Evolutionary conservation across 2,329 filamentous ascomycete species (phyloP).

Genomic region (Xylariaceae sp.): DNA sequence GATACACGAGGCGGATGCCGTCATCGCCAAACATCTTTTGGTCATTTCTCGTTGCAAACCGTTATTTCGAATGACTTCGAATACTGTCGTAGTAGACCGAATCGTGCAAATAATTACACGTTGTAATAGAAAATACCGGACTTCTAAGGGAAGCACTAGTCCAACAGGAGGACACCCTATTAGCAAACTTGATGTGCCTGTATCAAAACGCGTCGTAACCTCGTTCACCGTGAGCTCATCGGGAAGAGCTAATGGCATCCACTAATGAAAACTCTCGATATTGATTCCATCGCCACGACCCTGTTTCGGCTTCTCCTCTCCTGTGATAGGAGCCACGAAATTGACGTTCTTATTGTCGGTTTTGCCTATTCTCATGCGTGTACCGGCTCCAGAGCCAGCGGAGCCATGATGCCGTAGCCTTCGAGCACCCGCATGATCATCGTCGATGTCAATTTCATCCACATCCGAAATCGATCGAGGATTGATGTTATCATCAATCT

Average conservation of each 20-base stretch:
- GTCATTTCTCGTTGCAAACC: slow-evolving; percentile 9
- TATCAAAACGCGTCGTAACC: slow-evolving; percentile 14
- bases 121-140: slow-evolving; percentile 7
- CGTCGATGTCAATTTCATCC: slow-evolving; percentile 57
- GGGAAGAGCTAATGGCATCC: background rate
- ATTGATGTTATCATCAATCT: slow-evolving; percentile 51
- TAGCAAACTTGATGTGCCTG: background rate
- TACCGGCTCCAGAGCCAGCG: slow-evolving; percentile 32
- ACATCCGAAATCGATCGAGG: slow-evolving; percentile 57
- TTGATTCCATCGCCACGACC: slow-evolving; percentile 27
- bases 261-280: slow-evolving; percentile 9
- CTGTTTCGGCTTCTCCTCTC: slow-evolving; percentile 34
- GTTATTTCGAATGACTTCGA: no score
- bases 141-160: slow-evolving; percentile 19
- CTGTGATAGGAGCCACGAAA: slow-evolving; percentile 48
- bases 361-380: slow-evolving; percentile 47
- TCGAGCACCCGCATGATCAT: slow-evolving; percentile 45
- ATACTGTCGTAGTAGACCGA: background rate
- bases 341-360: slow-evolving; percentile 52
- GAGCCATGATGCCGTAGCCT: slow-evolving; percentile 40
- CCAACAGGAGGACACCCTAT: slow-evolving; percentile 17
- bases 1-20: background rate
- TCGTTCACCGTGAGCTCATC: slow-evolving; percentile 8
- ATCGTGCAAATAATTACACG: slow-evolving; percentile 24
- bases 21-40: background rate